A percentile compares a stretch with the other conserved stretches of the same genome.
Conservation (phyloP, 1,284 basidiomycete species). For the Puccinia horiana region DNA sequence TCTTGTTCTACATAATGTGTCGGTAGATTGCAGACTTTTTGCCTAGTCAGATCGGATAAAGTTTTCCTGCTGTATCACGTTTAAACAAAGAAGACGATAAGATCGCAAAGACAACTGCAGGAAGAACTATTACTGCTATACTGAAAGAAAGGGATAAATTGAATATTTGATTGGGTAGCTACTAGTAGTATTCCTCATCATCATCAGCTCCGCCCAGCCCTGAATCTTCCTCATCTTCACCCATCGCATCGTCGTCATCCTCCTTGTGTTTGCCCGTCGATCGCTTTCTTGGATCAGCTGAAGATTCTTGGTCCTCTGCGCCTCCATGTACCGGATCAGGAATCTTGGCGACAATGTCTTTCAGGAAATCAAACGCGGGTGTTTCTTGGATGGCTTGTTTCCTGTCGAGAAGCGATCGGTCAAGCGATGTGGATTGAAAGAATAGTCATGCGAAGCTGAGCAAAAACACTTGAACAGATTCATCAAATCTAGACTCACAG, state of each 20-base stretch:
- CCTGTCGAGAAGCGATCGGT: conserved; percentile 61
- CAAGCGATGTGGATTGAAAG: no score
- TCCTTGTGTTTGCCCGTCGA: conserved; percentile 30
- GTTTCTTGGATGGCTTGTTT: conserved; percentile 89
- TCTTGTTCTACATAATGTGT: background rate
- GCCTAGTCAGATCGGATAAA: background rate
- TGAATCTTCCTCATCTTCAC: conserved; percentile 58
- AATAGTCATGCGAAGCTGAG: no score
- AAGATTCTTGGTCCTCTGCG: conserved; percentile 47
- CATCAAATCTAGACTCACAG: conserved; percentile 67
- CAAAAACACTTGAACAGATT: conserved; percentile 6
- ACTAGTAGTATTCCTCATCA: conserved; percentile 24
- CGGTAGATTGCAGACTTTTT: background rate
- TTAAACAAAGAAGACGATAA: no score
- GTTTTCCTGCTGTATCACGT: no score
- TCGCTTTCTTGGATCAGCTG: background rate
- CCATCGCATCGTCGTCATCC: conserved; percentile 50
- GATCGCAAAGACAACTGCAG: background rate
- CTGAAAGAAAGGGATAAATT: background rate
- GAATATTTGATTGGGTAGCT: background rate
- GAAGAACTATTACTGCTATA: background rate
- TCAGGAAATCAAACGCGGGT: conserved; percentile 90
- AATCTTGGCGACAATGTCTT: conserved; percentile 85
- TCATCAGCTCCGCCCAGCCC: conserved; percentile 1
- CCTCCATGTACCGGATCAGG: conserved; percentile 75